Base-by-base conservation (phyloP, 768 basidiomycete species). In the Trametes gibbosa region DNA sequence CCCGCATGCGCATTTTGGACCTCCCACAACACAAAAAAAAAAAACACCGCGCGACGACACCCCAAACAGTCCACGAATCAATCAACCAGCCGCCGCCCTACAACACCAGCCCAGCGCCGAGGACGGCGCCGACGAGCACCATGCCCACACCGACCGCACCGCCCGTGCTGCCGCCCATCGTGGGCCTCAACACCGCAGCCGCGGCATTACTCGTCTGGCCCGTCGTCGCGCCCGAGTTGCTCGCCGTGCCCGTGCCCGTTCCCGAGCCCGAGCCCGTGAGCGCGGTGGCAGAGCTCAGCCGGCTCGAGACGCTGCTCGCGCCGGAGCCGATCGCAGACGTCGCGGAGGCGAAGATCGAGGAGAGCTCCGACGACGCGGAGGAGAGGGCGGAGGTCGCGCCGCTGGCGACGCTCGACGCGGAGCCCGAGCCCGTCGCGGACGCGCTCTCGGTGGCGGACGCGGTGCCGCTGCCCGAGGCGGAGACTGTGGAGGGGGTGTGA, bases 61-160 rank as follows among this genome's bases (percentile, higher is more conserved):
- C 29, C 29, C 4, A 32, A 32, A 32, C 29, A 32, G 29, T 32
- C 29, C 29, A 32, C 10, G 29, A 5, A 4, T 10, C 10, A 4
- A 10, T 10, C 29, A 32, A 32, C 29, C 2, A 27, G 9, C 5
- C 25, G 2, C 29, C 13, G 42, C 43, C 50, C 27, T 32, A 60
- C 40, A 60, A 50, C 5, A 60, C 59, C 29, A 60, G 48, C n/a
- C 32, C 59, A 12, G 59, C 59, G 16, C 59, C 59, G n/a, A 27
- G 48, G 41, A 60, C 40, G 48, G 55, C 59, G 24, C 59, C 59
- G 5, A 21, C 53, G 29, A 53, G n/a, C 17, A 53, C 59, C 27
- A 55, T 40, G 24, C 32, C 59, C 1, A 55, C 32, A 21, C 53
- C 59, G 19, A 39, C 43, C 21, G 49, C 21, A 24, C 59, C 50